Conservation (phyloP, 768 basidiomycete genomes). For the Serpula lacrymans region DNA sequence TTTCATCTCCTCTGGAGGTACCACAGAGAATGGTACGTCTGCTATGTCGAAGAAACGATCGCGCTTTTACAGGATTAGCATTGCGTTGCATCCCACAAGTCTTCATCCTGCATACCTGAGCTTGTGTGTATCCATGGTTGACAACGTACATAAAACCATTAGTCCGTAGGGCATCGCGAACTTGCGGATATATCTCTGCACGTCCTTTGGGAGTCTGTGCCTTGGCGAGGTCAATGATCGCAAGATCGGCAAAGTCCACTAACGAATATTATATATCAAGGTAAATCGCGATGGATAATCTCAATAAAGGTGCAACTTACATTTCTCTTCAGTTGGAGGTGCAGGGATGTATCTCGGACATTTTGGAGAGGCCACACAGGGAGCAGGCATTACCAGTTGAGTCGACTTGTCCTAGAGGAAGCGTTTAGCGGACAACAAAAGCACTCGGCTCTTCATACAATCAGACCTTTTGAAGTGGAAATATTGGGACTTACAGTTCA, state of each 20-base stretch:
- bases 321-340: slow-evolving; percentile 1
- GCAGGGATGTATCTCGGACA: slow-evolving; percentile 2
- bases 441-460: too few relatives aligned
- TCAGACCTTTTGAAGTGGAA: too few relatives aligned
- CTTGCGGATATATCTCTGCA: slow-evolving; percentile 4
- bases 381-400: too few relatives aligned
- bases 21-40: slow-evolving; percentile 39
- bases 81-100: not conserved
- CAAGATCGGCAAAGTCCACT: slow-evolving; percentile 8
- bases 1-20: slow-evolving; percentile 40
- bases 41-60: slow-evolving; percentile 47
- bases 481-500: too few relatives aligned
- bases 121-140: slow-evolving; percentile 44
- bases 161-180: slow-evolving; percentile 5
- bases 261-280: not conserved
- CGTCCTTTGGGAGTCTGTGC: slow-evolving; percentile 6
- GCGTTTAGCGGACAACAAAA: too few relatives aligned
- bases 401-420: too few relatives aligned
- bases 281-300: not conserved
- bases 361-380: slow-evolving; percentile 14
- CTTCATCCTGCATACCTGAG: slow-evolving; percentile 27
- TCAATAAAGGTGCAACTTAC: not conserved
- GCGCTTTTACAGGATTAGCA: slow-evolving; percentile 23
- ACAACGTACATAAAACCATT: slow-evolving; percentile 46
- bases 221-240: slow-evolving; percentile 6